phyloP scores from a whole-genome alignment of 1,284 basidiomycete species.

The Cryptococcus sp. region DNA sequence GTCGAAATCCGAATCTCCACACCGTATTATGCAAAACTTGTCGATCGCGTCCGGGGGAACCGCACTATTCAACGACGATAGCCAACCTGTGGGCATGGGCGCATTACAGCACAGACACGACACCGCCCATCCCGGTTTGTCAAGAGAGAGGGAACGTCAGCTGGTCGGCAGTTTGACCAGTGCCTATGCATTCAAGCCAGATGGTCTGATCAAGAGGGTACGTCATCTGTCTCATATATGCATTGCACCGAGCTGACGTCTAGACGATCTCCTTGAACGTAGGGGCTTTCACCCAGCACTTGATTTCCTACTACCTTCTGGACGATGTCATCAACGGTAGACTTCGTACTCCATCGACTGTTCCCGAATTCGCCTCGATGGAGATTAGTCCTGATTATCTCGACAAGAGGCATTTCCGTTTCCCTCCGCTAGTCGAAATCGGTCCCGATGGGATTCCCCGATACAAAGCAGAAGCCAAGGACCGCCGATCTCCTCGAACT shows the following conservation, averaged over 20 bases:
- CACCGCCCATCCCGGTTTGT: slow-evolving; percentile 48
- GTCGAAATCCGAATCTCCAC: too few species aligned
- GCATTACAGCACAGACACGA: slow-evolving; percentile 27
- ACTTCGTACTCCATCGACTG: slow-evolving; percentile 77
- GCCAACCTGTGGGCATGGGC: slow-evolving; percentile 25
- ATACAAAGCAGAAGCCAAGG: slow-evolving; percentile 54
- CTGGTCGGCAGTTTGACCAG: slow-evolving; percentile 85
- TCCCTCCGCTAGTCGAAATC: slow-evolving; percentile 79
- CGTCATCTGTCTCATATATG: slow-evolving; percentile 22
- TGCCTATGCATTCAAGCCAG: slow-evolving; percentile 82
- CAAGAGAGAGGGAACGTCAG: slow-evolving; percentile 69
- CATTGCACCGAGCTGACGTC: slow-evolving; percentile 5
- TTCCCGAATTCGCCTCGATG: slow-evolving; percentile 79
- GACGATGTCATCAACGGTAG: slow-evolving; percentile 85
- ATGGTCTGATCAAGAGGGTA: slow-evolving; percentile 94
- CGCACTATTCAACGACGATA: not conserved
- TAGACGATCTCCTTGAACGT: slow-evolving; percentile 91
- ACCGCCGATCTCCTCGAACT: slow-evolving; percentile 28
- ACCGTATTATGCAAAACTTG: too few species aligned
- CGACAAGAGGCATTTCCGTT: slow-evolving; percentile 83
- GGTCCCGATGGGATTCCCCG: slow-evolving; percentile 74
- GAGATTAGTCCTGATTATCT: slow-evolving; percentile 85
- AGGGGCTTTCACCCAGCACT: slow-evolving; percentile 78
- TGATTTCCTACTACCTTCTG: slow-evolving; percentile 93
- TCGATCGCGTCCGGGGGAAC: too few species aligned